Evolutionary conservation across 768 basidiomycete species (phyloP), one percentile per base, ranked within the genome.

Genomic region (Boletus sp.): DNA sequence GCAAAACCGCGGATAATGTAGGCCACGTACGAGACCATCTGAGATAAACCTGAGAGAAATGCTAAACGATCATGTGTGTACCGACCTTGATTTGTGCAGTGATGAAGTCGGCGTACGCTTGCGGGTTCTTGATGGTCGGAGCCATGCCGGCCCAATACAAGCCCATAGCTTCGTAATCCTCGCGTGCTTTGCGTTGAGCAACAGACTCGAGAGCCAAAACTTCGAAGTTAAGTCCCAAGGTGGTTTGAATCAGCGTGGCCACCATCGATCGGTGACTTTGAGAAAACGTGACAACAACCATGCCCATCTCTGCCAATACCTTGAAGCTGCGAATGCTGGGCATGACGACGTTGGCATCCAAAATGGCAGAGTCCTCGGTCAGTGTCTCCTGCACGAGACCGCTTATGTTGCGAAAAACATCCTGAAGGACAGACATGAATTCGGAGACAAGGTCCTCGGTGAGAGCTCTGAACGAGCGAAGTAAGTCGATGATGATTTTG

Each of bases 11-110:
- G 83, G 63, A 95, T 84, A 20, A 95, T 85, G 76, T 93, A 97
- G 1, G 94, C 92, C 40, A 98, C 77, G 68, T 92, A 95, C 2
- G 94, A 95, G 64, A 98, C 82, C 71, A 94, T 89, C 93, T 95
- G 63, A 20, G 37, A 35, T 9, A 33, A 33, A 53, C 50, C 52
- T 58, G 62, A 56, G 51, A 50, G 50, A 45, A 44, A 30, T 46
- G 29, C n/a, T 8, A 9, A 20, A 37, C 17, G 29, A 39, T 6
- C 14, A 35, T 3, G 18, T 8, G 17, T 47, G 32, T 37, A 48
- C 64, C 39, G 56, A 90, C 94, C 83, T 96, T 98, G 69, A 95
- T 90, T 70, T 98, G 95, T 1, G 91, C 88, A 51, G 83, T 84
- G 59, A 94, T 83, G 55, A 95, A 86, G 67, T 97, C 95, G 14